A percentile compares a stretch with the other conserved stretches of the same genome.
Conservation (phyloP, 129 eudicot species). For the Flaveria sonorensis region DNA sequence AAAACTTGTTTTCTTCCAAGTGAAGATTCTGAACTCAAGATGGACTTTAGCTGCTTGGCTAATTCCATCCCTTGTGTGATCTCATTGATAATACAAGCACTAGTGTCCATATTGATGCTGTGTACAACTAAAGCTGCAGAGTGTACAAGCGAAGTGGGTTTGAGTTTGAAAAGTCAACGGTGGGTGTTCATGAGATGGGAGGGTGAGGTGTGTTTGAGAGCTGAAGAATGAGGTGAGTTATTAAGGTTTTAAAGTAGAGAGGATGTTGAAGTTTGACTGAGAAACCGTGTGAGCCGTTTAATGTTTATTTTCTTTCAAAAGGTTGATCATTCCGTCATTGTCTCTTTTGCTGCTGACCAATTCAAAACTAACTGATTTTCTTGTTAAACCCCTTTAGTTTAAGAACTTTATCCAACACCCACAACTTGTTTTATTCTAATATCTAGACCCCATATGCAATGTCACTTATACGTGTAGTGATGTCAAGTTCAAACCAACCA, state of each 20-base stretch:
- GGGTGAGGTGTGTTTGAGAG: slow-evolving; percentile 33
- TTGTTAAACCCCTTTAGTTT: slow-evolving; percentile 13
- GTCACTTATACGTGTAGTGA: neutral
- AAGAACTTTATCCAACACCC: slow-evolving; percentile 4
- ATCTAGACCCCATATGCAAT: slow-evolving; percentile 2
- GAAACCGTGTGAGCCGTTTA: slow-evolving; percentile 44
- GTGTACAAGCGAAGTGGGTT: slow-evolving; percentile 20
- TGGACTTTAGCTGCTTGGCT: slow-evolving; percentile 66
- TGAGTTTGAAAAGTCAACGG: slow-evolving; percentile 31
- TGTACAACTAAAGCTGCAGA: slow-evolving; percentile 21
- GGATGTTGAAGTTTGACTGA: slow-evolving; percentile 68
- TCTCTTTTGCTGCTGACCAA: slow-evolving; percentile 56
- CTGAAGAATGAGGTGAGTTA: slow-evolving; percentile 38
- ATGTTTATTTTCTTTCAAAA: slow-evolving; percentile 39
- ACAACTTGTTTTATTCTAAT: slow-evolving; percentile 11
- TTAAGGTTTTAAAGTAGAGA: slow-evolving; percentile 47
- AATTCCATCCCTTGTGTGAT: slow-evolving; percentile 72
- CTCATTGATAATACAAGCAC: slow-evolving; percentile 56
- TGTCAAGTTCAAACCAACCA: too few species aligned
- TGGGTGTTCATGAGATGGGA: slow-evolving; percentile 24
- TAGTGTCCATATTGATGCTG: slow-evolving; percentile 27
- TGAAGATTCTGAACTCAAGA: slow-evolving; percentile 45
- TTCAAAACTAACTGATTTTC: slow-evolving; percentile 47
- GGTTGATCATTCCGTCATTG: slow-evolving; percentile 38
- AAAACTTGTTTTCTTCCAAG: slow-evolving; percentile 47